Conservation (phyloP, 179 eudicot genomes). For the Corrigiola litoralis region DNA sequence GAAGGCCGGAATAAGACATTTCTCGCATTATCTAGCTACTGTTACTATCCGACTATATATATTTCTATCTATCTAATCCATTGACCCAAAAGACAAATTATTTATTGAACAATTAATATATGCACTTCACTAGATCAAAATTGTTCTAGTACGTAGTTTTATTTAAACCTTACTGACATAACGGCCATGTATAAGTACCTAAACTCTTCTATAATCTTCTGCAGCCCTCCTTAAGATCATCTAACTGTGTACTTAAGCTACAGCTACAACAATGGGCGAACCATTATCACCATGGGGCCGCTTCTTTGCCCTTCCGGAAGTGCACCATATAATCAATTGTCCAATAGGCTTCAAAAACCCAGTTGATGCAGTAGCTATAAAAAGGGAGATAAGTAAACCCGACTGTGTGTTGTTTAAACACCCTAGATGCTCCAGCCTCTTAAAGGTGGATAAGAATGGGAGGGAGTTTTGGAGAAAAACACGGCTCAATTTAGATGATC, state of each 20-base stretch:
- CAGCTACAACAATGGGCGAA: conserved; percentile 32
- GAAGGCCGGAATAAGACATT: no score
- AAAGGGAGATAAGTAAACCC: conserved; percentile 26
- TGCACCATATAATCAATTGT: conserved; percentile 47
- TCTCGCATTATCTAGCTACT: no score
- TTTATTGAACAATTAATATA: no score
- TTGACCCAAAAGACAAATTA: no score
- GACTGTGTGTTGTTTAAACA: conserved; percentile 39
- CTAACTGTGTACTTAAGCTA: no score
- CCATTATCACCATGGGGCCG: conserved; percentile 67
- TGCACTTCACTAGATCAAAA: no score
- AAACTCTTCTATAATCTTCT: no score
- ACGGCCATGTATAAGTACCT: no score
- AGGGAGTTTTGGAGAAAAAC: conserved; percentile 28
- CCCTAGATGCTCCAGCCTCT: conserved; percentile 66
- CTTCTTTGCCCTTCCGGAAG: conserved; percentile 45
- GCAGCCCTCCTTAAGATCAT: not conserved
- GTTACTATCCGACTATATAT: no score
- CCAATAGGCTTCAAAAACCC: conserved; percentile 38
- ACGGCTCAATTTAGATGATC: conserved; percentile 29
- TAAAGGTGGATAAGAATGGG: conserved; percentile 33
- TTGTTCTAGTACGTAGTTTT: no score
- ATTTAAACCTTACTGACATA: no score
- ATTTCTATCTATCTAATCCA: no score
- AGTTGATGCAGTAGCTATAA: conserved; percentile 29